These are phyloP conservation scores for Didymella keratinophila DNA, from an alignment of 2,329 filamentous ascomycete species.

Conservation along the genomic window DNA sequence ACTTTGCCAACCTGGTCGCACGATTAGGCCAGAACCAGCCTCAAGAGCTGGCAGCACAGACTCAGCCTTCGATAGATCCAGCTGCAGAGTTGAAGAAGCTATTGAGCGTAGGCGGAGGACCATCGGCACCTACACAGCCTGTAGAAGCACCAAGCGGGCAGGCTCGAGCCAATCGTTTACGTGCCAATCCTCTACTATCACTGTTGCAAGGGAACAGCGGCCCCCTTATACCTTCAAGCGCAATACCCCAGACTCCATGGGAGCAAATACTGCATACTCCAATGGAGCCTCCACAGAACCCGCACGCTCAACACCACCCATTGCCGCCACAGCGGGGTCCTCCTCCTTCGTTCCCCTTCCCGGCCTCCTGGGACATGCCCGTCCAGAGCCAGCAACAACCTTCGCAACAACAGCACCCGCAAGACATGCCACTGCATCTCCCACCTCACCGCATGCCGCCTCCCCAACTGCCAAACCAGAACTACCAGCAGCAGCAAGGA, in stretches of 20 bases:
- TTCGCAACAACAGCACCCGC: constrained; percentile 25
- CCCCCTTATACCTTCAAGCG: constrained; percentile 21
- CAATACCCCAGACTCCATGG: constrained; percentile 56
- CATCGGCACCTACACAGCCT: constrained; percentile 33
- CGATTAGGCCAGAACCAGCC: constrained; percentile 39
- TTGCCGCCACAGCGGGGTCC: constrained; percentile 60
- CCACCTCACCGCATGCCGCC: constrained; percentile 35
- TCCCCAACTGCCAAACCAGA: constrained; percentile 27
- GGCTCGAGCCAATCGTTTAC: constrained; percentile 55
- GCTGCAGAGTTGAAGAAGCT: constrained; percentile 62
- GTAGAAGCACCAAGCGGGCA: constrained; percentile 44
- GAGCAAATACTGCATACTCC: constrained; percentile 62
- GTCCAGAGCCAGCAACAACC: constrained; percentile 25
- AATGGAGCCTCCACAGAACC: constrained; percentile 64
- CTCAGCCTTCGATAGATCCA: constrained; percentile 51
- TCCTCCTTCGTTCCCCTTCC: constrained; percentile 59
- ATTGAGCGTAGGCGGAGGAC: constrained; percentile 53
- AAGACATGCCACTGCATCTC: constrained; percentile 33
- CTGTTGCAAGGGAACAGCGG: constrained; percentile 55
- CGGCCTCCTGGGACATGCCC: constrained; percentile 49
- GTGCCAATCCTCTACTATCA: constrained; percentile 61
- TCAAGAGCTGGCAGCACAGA: constrained; percentile 39
- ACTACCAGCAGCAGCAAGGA: constrained; percentile 23
- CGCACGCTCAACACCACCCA: constrained; percentile 62
- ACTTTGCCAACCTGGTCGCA: constrained; percentile 45